phyloP scores from a whole-genome alignment of 208 protist species.

The Trypanosoma platydactyli region DNA sequence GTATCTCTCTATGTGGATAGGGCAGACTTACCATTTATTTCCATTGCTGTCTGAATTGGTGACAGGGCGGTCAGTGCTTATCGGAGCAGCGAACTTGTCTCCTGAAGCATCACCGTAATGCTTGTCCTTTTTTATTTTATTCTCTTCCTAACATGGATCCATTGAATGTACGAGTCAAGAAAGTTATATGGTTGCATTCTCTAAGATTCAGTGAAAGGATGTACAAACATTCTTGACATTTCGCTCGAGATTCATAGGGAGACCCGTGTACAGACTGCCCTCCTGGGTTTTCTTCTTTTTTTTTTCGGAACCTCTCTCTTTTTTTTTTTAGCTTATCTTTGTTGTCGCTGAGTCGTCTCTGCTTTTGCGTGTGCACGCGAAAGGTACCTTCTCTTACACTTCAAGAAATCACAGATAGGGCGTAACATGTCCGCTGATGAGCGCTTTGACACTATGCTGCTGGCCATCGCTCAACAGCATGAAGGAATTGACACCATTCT shows the following conservation, averaged over 20 bases:
- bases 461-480: conserved; percentile 92
- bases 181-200: conserved; percentile 6
- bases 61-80: conserved; percentile 2
- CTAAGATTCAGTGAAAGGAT: background rate
- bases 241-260: no score
- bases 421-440: conserved; percentile 32
- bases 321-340: background rate
- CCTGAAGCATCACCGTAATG: background rate
- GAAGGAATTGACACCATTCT: conserved; percentile 89
- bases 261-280: no score
- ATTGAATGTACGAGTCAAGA: conserved; percentile 9
- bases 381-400: background rate
- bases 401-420: conserved; percentile 4
- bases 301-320: conserved; percentile 14
- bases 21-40: background rate
- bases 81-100: background rate
- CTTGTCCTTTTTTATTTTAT: background rate
- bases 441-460: conserved; percentile 87
- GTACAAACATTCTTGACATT: no score
- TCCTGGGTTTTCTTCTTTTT: background rate
- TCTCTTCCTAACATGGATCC: background rate
- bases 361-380: background rate
- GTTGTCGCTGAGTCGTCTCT: background rate
- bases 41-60: conserved; percentile 21
- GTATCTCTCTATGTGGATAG: background rate